phyloP scores from a whole-genome alignment of 1,139 yeast species.

The Hyphopichia pseudoburtonii region DNA sequence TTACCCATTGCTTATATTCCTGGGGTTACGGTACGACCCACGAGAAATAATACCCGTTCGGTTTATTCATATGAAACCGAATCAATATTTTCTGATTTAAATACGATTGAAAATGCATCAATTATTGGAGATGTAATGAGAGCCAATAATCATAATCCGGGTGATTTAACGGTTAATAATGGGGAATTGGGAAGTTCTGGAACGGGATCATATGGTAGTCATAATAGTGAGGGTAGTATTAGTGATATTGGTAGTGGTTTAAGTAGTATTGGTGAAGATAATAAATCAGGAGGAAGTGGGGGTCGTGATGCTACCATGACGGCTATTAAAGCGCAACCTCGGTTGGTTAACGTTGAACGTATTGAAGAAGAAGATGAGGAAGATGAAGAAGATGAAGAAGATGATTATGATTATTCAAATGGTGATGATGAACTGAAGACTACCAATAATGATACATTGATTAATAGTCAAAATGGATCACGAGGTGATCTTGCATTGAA shows the following conservation, averaged over 20 bases:
- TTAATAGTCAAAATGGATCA: conserved; percentile 1
- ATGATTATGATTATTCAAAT: conserved; percentile 3
- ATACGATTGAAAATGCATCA: conserved; percentile 54
- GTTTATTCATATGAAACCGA: conserved; percentile 52
- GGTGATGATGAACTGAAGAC: not conserved
- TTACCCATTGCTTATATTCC: conserved; percentile 95
- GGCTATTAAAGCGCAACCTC: conserved; percentile 71
- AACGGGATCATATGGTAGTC: conserved; percentile 1
- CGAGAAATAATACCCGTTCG: conserved; percentile 46
- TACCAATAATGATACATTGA: conserved; percentile 3
- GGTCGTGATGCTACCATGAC: conserved; percentile 45
- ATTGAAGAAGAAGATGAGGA: conserved; percentile 54
- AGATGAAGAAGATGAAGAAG: conserved; percentile 20
- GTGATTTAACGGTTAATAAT: conserved; percentile 4
- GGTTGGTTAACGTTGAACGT: conserved; percentile 56
- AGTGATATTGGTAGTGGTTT: too few relatives aligned
- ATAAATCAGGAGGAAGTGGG: conserved; percentile 7
- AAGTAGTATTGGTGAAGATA: conserved; percentile 1
- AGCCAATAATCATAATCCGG: conserved; percentile 22
- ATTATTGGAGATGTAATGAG: conserved; percentile 50
- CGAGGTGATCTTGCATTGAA: conserved; percentile 4
- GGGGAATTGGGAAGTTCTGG: conserved; percentile 4
- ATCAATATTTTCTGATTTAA: conserved; percentile 51
- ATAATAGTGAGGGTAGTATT: too few relatives aligned
- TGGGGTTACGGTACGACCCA: conserved; percentile 75